phyloP scores from a whole-genome alignment of 225 moss, liverwort and hornwort species.

The Antitrichia curtipendula region DNA sequence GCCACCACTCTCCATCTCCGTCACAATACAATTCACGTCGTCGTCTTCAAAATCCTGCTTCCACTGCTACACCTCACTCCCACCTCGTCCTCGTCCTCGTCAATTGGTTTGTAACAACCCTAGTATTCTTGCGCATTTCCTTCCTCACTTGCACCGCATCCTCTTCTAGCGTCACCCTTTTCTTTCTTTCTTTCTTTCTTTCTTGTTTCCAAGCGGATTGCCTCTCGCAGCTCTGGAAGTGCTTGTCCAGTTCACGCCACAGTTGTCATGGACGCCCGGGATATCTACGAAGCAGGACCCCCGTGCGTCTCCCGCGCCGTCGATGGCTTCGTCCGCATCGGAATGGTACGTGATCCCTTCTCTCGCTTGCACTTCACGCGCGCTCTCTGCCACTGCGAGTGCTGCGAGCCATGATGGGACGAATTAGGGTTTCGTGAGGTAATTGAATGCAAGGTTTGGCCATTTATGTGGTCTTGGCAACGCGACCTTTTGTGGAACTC shows the following conservation, averaged over 20 bases:
- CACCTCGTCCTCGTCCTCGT: not conserved
- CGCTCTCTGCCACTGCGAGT: not conserved
- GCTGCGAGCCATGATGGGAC: not conserved
- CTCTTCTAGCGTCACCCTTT: not conserved
- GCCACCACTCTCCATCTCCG: not conserved
- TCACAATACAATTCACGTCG: not conserved
- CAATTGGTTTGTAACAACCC: not conserved
- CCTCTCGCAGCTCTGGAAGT: not conserved
- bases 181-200: too few species aligned
- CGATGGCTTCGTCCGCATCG: conserved; percentile 97
- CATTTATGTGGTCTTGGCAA: not conserved
- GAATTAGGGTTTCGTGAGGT: not conserved
- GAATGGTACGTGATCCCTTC: conserved; percentile 31
- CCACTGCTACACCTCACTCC: not conserved
- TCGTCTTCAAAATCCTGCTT: not conserved
- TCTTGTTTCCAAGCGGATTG: not conserved
- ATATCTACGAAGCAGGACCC: conserved; percentile 89
- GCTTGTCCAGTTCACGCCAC: not conserved
- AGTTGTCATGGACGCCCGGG: conserved; percentile 60
- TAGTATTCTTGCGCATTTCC: not conserved
- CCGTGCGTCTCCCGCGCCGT: conserved; percentile 97
- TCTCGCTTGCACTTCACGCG: not conserved
- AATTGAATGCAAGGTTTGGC: not conserved
- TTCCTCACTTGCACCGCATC: not conserved
- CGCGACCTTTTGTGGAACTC: not conserved